Evolutionary conservation across 768 basidiomycete species (phyloP).

Genomic region (Naganishia vaughanmartiniae): DNA sequence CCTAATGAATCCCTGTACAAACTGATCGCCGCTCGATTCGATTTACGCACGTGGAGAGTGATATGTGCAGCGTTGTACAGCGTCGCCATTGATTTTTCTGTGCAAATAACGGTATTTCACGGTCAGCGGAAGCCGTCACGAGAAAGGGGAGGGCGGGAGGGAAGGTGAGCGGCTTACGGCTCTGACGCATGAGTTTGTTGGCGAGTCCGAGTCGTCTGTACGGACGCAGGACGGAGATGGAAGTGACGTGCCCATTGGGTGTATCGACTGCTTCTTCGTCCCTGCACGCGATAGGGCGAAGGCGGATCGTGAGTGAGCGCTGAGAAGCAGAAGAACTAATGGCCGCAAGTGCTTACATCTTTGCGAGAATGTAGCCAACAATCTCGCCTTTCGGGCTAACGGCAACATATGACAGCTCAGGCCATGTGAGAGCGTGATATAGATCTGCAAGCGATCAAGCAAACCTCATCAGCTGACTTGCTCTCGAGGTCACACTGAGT

Average conservation of each 20-base stretch:
- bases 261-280: slow-evolving; percentile 63
- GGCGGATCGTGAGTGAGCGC: background rate
- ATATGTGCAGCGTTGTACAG: slow-evolving; percentile 82
- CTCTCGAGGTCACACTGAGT: background rate
- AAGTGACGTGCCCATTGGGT: slow-evolving; percentile 86
- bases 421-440: slow-evolving; percentile 88
- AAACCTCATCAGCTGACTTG: background rate
- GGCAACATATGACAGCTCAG: slow-evolving; percentile 86
- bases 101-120: background rate
- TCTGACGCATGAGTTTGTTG: slow-evolving; percentile 88
- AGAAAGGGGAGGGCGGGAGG: too few species aligned
- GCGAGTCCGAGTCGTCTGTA: slow-evolving; percentile 89
- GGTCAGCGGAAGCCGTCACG: background rate
- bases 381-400: slow-evolving; percentile 84
- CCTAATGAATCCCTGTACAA: slow-evolving; percentile 86
- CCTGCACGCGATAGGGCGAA: slow-evolving; percentile 41
- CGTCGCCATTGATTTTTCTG: slow-evolving; percentile 86
- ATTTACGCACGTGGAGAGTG: slow-evolving; percentile 86
- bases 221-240: slow-evolving; percentile 86
- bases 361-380: slow-evolving; percentile 92
- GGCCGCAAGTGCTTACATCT: slow-evolving; percentile 64
- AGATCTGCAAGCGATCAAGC: slow-evolving; percentile 62
- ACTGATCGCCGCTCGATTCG: slow-evolving; percentile 86
- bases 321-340: too few species aligned
- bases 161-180: slow-evolving; percentile 61